Evolutionary conservation across 805 yeast species (phyloP).

Genomic region (Saturnispora saitoi): DNA sequence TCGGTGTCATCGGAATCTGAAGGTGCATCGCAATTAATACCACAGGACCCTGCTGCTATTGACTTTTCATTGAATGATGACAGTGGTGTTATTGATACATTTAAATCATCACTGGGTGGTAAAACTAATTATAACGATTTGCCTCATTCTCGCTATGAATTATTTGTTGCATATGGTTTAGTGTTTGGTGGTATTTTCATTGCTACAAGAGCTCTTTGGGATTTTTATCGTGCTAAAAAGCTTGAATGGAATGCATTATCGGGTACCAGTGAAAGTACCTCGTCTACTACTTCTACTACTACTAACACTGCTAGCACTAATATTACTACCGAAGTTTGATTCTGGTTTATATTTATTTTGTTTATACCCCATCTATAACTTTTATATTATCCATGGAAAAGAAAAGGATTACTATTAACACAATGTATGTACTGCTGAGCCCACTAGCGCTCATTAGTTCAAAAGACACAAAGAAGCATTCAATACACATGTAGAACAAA

Average conservation of each 20-base stretch:
- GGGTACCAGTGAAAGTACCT: neutral
- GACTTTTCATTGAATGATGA: conserved; percentile 28
- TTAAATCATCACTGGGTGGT: conserved; percentile 18
- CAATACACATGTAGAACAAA: neutral
- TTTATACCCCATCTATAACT: neutral
- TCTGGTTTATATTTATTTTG: conserved; percentile 1
- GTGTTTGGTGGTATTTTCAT: conserved; percentile 64
- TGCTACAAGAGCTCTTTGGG: conserved; percentile 56
- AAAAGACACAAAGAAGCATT: neutral
- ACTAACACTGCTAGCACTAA: neutral
- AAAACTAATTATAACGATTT: conserved; percentile 8
- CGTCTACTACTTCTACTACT: neutral
- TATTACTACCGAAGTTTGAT: neutral
- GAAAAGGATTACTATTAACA: neutral
- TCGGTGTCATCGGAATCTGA: conserved; percentile 14
- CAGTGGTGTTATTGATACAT: conserved; percentile 24
- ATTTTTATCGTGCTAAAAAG: conserved; percentile 66
- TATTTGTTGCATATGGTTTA: conserved; percentile 52
- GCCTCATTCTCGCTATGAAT: conserved; percentile 23
- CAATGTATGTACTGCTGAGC: neutral
- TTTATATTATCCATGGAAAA: neutral
- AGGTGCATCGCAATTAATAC: conserved; percentile 28
- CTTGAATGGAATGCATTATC: conserved; percentile 40
- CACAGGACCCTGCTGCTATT: conserved; percentile 50
- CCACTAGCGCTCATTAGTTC: neutral